A percentile compares a stretch with the other conserved stretches of the same genome.
These are phyloP conservation scores for Cicer arietinum DNA, from an alignment of 306 rosid species.

Conservation along the genomic window DNA sequence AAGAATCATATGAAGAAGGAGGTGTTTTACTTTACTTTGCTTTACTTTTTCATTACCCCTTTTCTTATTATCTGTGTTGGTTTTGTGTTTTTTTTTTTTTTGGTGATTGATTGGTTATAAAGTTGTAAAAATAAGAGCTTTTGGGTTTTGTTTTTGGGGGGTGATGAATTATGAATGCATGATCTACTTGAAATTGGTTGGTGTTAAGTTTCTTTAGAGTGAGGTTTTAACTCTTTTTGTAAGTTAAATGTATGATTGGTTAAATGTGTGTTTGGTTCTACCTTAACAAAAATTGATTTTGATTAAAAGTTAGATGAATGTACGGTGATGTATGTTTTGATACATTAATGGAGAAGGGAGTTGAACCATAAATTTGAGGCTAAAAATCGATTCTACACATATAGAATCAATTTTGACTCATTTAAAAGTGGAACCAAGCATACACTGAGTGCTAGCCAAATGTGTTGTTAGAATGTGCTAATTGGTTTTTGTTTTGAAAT, in stretches of 20 bases:
- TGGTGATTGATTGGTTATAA: conserved; percentile 5
- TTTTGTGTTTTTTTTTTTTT: neutral
- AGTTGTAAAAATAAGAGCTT: conserved; percentile 7
- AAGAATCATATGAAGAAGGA: conserved; percentile 75
- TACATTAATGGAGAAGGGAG: too few relatives aligned
- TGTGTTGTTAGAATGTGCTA: neutral
- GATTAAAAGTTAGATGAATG: neutral
- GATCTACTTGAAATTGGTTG: neutral
- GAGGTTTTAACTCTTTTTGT: neutral
- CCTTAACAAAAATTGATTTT: neutral
- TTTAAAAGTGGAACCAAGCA: too few relatives aligned
- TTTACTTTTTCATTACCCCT: neutral
- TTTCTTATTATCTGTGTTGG: neutral
- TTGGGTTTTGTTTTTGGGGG: neutral
- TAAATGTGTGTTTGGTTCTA: conserved; percentile 3
- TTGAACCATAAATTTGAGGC: too few relatives aligned
- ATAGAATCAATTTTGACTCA: too few relatives aligned
- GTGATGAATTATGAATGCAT: conserved; percentile 7
- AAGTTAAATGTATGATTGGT: conserved; percentile 11
- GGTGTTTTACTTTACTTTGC: conserved; percentile 38
- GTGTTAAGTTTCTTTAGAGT: neutral
- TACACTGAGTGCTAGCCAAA: too few relatives aligned
- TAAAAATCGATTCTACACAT: too few relatives aligned
- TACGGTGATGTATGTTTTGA: neutral
- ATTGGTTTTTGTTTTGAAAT: neutral